Evolutionary conservation across 768 basidiomycete genomes (phyloP).

Genomic region (Peribolospora kevripleyi): DNA sequence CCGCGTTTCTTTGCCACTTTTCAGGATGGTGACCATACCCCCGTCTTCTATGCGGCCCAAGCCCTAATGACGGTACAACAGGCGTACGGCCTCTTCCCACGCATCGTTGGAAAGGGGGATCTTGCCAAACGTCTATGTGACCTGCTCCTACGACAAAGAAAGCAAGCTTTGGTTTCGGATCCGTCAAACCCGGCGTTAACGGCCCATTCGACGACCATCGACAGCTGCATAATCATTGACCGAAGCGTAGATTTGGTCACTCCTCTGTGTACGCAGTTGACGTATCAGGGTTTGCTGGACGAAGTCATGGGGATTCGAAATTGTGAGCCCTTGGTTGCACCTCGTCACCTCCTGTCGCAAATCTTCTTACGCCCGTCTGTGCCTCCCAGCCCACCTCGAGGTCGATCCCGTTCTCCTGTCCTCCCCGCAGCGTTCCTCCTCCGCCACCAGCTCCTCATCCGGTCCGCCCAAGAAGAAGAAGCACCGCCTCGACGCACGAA

Average conservation of each 20-base stretch:
- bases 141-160: constrained; percentile 27
- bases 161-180: not conserved
- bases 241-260: constrained; percentile 86
- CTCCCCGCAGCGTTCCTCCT: constrained; percentile 7
- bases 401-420: constrained; percentile 20
- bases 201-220: constrained; percentile 38
- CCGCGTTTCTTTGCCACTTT: not conserved
- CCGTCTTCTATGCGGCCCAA: constrained; percentile 67
- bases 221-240: constrained; percentile 70
- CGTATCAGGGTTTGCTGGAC: constrained; percentile 87
- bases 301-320: constrained; percentile 76
- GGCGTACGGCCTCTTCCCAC: constrained; percentile 67
- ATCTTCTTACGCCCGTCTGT: not conserved
- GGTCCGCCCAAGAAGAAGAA: constrained; percentile 45
- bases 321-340: constrained; percentile 28
- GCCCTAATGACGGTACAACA: constrained; percentile 61
- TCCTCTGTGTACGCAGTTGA: constrained; percentile 78
- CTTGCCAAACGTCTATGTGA: constrained; percentile 18
- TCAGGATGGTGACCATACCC: constrained; percentile 79
- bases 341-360: not conserved
- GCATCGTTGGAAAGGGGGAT: constrained; percentile 82
- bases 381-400: constrained; percentile 22
- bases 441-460: constrained; percentile 6
- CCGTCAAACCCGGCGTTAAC: constrained; percentile 13
- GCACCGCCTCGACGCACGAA: constrained; percentile 48